Base-by-base conservation (phyloP, 768 basidiomycete species). In the Boletales sp. region DNA sequence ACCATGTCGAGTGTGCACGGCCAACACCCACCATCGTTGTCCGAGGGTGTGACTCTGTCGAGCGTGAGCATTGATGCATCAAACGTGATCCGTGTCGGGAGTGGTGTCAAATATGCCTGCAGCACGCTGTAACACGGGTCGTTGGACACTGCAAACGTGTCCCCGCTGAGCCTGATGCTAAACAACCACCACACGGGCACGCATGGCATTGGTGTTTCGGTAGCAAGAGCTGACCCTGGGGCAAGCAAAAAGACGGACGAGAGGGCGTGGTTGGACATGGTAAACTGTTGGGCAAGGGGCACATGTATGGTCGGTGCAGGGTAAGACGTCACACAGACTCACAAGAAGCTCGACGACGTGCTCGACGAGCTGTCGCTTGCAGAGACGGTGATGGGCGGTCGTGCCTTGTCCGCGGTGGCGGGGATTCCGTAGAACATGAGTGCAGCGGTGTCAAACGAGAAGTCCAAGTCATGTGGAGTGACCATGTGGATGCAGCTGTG, bases 141-240 rank as follows among this genome's bases (percentile, higher is more conserved):
- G 31, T 77, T 69, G 40, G 67, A 50, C 29, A 77, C 71, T 2
- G 62, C 51, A 65, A 83, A 86, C 2, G 88, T 93, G 32, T 78
- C 71, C 51, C 79, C 73, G 44, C 83, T 69, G 58, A 97, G 81
- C 13, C 94, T 94, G 50, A 97, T 78, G 60, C 90, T 91, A 71
- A 95, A 97, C 1, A 88, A 90, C 92, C 93, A 95, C 40, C 72
- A 67, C 8, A 80, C 80, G 1, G 91, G 92, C 11, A 95, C 80
- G 44, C 92, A 75, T 47, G 97, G 63, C 43, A 77, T 72, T 47
- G 84, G 84, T 42, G 69, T 72, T 40, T 66, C 58, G 14, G 72
- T 74, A 27, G 64, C 60, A 27, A 90, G 69, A 13, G 83, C 80
- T 18, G 87, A 86, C 39, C 74, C 71, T 3, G 75, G 67, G n/a